Evolutionary conservation across 169 alveolate genomes (phyloP), one percentile per base, ranked within the genome.

Genomic region (Eimeria maxima): DNA sequence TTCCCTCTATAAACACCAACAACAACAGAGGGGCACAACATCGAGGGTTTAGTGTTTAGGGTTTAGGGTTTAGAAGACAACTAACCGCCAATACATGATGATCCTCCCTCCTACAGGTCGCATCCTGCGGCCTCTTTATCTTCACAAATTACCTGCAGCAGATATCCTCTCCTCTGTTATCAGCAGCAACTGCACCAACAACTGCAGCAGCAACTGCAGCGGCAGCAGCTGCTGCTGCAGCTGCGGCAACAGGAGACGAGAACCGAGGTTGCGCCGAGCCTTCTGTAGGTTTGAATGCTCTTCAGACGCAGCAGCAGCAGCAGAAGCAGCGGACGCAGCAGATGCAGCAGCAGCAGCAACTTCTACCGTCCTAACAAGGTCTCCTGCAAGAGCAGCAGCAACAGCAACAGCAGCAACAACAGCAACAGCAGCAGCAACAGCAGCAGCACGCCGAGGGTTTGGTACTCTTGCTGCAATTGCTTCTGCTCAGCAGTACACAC

Each of bases 401-500:
- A 45, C 81, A 71, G 44, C 67, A 57, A 18, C 67, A 57, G 24
- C 67, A 57, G 67, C 67, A 57, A 18, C 67, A 57, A 24, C 67
- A 57, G 22, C 67, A 57, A 14, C 67, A 57, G 67, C 67, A 44
- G 57, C 88, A 44, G 63, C 88, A 29, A 27, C 88, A 76, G 88
- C 88, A 76, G 73, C 44, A 44, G 27, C 74, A 67, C 78, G 74
- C 16, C 55, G 95, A 33, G 63, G 67, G 29, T n/a, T 74, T 22
- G 80, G 90, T 11, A 45, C 78, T 27, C 38, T 73, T 29, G 88
- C 95, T 7, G 29, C 95, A 14, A 44, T 90, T n/a, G 6, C 95
- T 20, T 38, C 95, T 27, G 95, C 89, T 22, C 95, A 90, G 44
- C 81, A 69, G 63, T 69, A 80, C 44, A 73, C 95, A 45, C 88